phyloP scores from a whole-genome alignment of 805 yeast species.

The Wickerhamomyces tratensis region DNA sequence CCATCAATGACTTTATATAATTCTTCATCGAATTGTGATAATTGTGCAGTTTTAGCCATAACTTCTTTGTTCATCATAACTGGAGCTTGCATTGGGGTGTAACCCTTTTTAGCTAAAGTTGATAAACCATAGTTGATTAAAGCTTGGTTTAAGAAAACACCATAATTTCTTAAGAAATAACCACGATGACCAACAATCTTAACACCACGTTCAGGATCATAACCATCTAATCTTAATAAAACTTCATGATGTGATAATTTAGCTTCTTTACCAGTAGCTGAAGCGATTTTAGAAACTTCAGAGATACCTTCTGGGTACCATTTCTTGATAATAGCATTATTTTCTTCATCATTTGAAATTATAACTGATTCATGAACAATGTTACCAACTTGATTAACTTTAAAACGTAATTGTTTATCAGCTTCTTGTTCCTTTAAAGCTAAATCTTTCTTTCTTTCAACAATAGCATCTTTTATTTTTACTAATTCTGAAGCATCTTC shows the following conservation, averaged over 20 bases:
- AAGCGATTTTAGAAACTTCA: conserved; percentile 53
- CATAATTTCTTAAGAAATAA: conserved; percentile 87
- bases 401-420: conserved; percentile 61
- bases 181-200: conserved; percentile 98
- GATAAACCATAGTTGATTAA: conserved; percentile 90
- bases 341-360: conserved; percentile 78
- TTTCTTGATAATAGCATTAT: conserved; percentile 77
- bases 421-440: conserved; percentile 67
- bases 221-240: conserved; percentile 88
- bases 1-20: conserved; percentile 95
- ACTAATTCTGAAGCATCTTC: conserved; percentile 86
- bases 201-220: conserved; percentile 98
- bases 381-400: conserved; percentile 90
- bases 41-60: conserved; percentile 98
- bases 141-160: conserved; percentile 97
- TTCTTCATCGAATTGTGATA: conserved; percentile 97
- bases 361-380: conserved; percentile 89
- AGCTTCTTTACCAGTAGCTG: conserved; percentile 72
- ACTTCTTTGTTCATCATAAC: conserved; percentile 99
- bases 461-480: conserved; percentile 69
- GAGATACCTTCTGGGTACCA: conserved; percentile 76
- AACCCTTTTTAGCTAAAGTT: conserved; percentile 70
- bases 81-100: conserved; percentile 93
- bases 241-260: conserved; percentile 91
- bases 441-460: conserved; percentile 58